Percentiles rank a stretch among this genome's conserved stretches.
Evolutionary conservation across 139 green algal genomes (phyloP).

Genomic region (Axilococcus clingmanii): DNA sequence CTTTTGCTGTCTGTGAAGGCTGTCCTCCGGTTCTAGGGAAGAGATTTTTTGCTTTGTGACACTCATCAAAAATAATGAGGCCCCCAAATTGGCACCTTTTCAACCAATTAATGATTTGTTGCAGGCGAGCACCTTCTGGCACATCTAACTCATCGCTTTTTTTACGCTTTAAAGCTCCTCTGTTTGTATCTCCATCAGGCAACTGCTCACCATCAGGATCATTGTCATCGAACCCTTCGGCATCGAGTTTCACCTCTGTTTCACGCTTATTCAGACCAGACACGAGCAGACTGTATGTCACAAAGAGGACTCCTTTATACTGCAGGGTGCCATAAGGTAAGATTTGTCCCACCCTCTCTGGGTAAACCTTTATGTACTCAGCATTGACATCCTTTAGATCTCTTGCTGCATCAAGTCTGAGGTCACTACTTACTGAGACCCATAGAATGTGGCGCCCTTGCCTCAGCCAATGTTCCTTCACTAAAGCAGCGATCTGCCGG

Average conservation of each 20-base stretch:
- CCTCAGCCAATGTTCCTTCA: slow-evolving; percentile 32
- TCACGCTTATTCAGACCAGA: slow-evolving; percentile 2
- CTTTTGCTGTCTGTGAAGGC: slow-evolving; percentile 58
- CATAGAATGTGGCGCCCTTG: slow-evolving; percentile 41
- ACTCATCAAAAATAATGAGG: slow-evolving; percentile 62
- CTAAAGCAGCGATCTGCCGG: slow-evolving; percentile 55
- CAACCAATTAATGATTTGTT: slow-evolving; percentile 56
- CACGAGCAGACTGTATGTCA: slow-evolving; percentile 19
- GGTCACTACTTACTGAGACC: slow-evolving; percentile 61
- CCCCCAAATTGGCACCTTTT: not conserved
- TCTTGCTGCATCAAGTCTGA: slow-evolving; percentile 59
- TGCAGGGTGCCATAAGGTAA: slow-evolving; percentile 34
- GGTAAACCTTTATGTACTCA: slow-evolving; percentile 30
- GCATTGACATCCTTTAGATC: slow-evolving; percentile 65
- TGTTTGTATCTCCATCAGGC: not conserved
- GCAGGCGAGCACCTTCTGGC: slow-evolving; percentile 20
- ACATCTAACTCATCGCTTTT: slow-evolving; percentile 4
- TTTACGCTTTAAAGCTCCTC: not conserved
- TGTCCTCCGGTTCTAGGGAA: slow-evolving; percentile 23
- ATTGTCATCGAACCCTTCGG: not conserved
- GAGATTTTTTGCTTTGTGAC: slow-evolving; percentile 91
- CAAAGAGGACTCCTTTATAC: slow-evolving; percentile 57
- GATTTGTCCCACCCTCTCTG: slow-evolving; percentile 25
- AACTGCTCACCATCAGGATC: not conserved
- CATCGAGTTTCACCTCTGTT: not conserved